phyloP scores from a whole-genome alignment of 768 basidiomycete genomes.

The Trametes coccinea region DNA sequence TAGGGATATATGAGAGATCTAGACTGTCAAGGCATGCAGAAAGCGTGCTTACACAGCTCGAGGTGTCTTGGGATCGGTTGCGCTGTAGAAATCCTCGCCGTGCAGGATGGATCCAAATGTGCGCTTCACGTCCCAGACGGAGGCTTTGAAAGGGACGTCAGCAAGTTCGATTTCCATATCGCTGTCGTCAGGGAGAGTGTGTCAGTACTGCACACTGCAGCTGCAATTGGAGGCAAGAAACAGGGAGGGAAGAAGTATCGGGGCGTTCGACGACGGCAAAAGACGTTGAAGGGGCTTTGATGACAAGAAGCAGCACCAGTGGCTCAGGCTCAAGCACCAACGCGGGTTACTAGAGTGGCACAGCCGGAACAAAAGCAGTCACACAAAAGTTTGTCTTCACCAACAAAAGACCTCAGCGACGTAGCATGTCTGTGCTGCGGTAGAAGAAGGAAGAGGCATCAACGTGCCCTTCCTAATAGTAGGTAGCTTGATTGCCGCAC shows the following conservation, averaged over 20 bases:
- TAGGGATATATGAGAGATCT: constrained; percentile 20
- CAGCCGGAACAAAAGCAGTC: too few relatives aligned
- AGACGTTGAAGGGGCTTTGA: not conserved
- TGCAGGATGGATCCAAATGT: constrained; percentile 60
- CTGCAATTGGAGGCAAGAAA: not conserved
- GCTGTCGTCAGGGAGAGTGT: not conserved
- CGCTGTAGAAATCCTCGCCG: constrained; percentile 46
- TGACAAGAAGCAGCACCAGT: not conserved
- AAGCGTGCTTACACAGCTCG: constrained; percentile 22
- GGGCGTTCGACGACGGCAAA: too few relatives aligned
- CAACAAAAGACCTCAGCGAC: not conserved
- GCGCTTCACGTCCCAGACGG: constrained; percentile 57
- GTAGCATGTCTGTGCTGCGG: not conserved
- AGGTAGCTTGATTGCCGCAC: not conserved
- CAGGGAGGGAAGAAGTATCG: not conserved
- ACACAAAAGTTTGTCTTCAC: not conserved
- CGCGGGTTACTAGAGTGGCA: not conserved
- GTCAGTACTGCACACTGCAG: not conserved
- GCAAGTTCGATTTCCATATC: constrained; percentile 42
- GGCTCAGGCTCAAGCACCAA: constrained; percentile 13
- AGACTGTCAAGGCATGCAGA: not conserved
- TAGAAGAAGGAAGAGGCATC: not conserved
- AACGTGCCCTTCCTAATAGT: too few relatives aligned
- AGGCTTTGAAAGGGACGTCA: constrained; percentile 40
- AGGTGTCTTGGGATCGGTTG: constrained; percentile 30